Base-by-base conservation (phyloP, 495 filamentous ascomycete genomes). In the Penicillium roqueforti region DNA sequence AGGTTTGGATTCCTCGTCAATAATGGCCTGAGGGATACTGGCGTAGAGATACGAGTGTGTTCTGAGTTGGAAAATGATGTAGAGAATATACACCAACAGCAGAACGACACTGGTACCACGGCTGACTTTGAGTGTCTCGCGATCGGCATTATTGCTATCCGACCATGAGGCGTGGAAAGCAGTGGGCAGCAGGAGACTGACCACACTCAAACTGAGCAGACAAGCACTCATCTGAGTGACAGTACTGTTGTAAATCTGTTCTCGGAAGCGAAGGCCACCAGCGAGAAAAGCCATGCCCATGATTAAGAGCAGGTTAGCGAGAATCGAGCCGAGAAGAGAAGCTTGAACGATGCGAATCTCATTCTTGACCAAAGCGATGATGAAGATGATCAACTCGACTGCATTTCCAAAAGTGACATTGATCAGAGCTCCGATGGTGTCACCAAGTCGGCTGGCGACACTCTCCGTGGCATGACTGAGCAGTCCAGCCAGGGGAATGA, bases 221-320 rank as follows among this genome's bases (percentile, higher is more conserved):
- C 89, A 95, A 25, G 91, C 90, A 62, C 91, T 96, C 88, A 93
- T 96, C 70, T 96, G 89, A 3, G 91, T 96, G 44, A 95, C 88
- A 22, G 89, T 95, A 71, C 83, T 93, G 70, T 96, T 96, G 73
- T 96, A 96, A 55, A 95, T 84, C 83, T 91, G 91, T 76, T 96
- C 91, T 55, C 84, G 86, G 70, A 85, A 96, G 51, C 89, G 86
- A 42, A 96, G 75, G 51, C 91, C 91, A 61, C 91, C 91, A 32
- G 92, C 74, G 31, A 95, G 73, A 67, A 95, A 95, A 36, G 86
- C 86, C 89, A 95, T 92, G 57, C 91, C 91, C 54, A 95, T 74
- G 65, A 96, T 95, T 42, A 96, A 79, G 11, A 96, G 78, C 38
- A 96, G 68, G 60, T 96, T 95, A 32, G 88, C 87, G 46, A 96